These are phyloP conservation scores for Pseudogymnoascus sp. DNA, from an alignment of 2,329 filamentous ascomycete genomes.

Conservation along the genomic window DNA sequence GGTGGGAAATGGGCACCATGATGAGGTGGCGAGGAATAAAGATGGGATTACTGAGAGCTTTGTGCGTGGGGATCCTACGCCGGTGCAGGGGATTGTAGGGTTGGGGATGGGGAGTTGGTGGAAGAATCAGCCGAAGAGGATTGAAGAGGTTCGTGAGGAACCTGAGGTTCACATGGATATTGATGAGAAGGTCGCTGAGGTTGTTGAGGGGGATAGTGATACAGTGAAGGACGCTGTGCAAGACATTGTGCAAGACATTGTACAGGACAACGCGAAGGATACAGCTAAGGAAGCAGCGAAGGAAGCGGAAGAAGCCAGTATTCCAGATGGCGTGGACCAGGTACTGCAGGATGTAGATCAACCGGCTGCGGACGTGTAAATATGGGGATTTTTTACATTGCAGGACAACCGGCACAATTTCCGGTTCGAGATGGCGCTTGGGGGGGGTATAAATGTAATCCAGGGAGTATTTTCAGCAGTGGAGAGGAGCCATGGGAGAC, in stretches of 20 bases:
- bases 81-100: neutral
- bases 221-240: neutral
- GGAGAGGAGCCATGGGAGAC: neutral
- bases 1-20: conserved; percentile 1
- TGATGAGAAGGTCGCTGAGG: neutral
- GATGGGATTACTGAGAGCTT: conserved; percentile 3
- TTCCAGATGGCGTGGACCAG: conserved; percentile 6
- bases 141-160: neutral
- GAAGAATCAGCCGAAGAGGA: neutral
- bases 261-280: conserved; percentile 41
- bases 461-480: neutral
- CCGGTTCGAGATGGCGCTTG: neutral
- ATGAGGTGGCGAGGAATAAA: neutral
- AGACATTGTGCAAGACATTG: conserved; percentile 21
- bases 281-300: conserved; percentile 36
- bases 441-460: neutral
- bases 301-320: conserved; percentile 43
- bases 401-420: neutral
- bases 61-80: conserved; percentile 9
- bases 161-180: neutral
- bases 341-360: conserved; percentile 4
- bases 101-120: conserved; percentile 14
- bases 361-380: conserved; percentile 8
- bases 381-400: neutral
- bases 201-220: neutral